These are phyloP conservation scores for Nidula niveotomentosa DNA, from an alignment of 1,284 basidiomycete species.

Conservation along the genomic window DNA sequence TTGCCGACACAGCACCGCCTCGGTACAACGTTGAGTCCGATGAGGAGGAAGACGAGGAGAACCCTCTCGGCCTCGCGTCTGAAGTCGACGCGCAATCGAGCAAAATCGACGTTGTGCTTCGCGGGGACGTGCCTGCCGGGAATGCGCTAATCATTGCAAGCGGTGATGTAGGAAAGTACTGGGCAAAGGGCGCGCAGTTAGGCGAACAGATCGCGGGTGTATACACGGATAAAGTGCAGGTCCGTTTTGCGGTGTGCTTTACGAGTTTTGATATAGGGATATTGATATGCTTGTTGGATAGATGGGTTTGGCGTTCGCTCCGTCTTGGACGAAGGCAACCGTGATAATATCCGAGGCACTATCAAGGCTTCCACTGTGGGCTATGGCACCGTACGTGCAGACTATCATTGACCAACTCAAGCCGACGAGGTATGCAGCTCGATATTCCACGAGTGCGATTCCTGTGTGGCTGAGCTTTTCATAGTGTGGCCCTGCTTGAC, in stretches of 20 bases:
- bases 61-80: conserved; percentile 30
- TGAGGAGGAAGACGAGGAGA: conserved; percentile 63
- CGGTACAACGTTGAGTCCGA: conserved; percentile 67
- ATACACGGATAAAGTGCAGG: conserved; percentile 44
- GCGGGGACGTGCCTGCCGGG: conserved; percentile 28
- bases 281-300: conserved; percentile 15
- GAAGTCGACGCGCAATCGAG: conserved; percentile 14
- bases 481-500: conserved; percentile 53
- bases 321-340: conserved; percentile 42
- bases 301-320: conserved; percentile 53
- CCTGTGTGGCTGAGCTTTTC: not conserved
- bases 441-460: not conserved
- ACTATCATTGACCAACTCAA: conserved; percentile 40
- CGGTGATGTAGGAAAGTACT: conserved; percentile 44
- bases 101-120: conserved; percentile 34
- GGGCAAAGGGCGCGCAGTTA: conserved; percentile 49
- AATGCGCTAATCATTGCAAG: conserved; percentile 42
- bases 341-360: conserved; percentile 56
- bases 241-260: conserved; percentile 17
- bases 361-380: conserved; percentile 46
- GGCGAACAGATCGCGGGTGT: conserved; percentile 51
- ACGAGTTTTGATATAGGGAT: not conserved
- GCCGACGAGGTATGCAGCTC: conserved; percentile 40
- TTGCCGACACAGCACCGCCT: conserved; percentile 54
- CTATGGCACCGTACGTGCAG: conserved; percentile 49